These are phyloP conservation scores for Saccharum hybrid DNA, from an alignment of 202 grass and related monocot genomes.

Conservation along the genomic window DNA sequence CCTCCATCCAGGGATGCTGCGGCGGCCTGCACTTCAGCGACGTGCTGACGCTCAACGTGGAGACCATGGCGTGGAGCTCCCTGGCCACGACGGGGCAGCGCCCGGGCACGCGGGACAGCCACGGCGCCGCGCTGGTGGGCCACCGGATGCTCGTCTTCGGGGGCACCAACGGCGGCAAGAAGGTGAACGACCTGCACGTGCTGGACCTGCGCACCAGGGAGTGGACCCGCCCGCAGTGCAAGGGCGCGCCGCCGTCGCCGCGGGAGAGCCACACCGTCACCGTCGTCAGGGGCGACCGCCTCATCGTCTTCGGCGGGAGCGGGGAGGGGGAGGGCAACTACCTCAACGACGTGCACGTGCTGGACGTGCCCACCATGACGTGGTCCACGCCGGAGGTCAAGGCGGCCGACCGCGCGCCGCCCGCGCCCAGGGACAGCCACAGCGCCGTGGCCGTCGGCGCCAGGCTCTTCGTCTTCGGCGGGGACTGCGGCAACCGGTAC, in stretches of 20 bases:
- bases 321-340: constrained; percentile 95
- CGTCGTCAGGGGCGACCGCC: constrained; percentile 47
- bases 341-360: constrained; percentile 85
- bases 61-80: constrained; percentile 87
- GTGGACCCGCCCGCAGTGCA: constrained; percentile 74
- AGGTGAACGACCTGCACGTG: constrained; percentile 87
- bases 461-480: constrained; percentile 81
- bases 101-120: constrained; percentile 90
- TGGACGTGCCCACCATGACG: constrained; percentile 75
- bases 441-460: constrained; percentile 60
- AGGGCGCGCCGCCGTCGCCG: constrained; percentile 66
- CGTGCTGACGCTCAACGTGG: constrained; percentile 73
- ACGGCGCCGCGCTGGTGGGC: constrained; percentile 61
- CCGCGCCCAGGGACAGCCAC: constrained; percentile 88
- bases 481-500: constrained; percentile 89
- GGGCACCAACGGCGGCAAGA: constrained; percentile 82
- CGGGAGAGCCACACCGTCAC: constrained; percentile 91
- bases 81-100: constrained; percentile 69
- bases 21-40: constrained; percentile 95
- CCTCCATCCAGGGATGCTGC: constrained; percentile 71
- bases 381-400: constrained; percentile 77
- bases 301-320: constrained; percentile 89
- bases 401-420: constrained; percentile 47
- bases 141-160: constrained; percentile 94
- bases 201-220: constrained; percentile 79